A percentile compares a stretch with the other conserved stretches of the same genome.
phyloP scores from a whole-genome alignment of 805 yeast genomes.

The Lachancea thermotolerans region DNA sequence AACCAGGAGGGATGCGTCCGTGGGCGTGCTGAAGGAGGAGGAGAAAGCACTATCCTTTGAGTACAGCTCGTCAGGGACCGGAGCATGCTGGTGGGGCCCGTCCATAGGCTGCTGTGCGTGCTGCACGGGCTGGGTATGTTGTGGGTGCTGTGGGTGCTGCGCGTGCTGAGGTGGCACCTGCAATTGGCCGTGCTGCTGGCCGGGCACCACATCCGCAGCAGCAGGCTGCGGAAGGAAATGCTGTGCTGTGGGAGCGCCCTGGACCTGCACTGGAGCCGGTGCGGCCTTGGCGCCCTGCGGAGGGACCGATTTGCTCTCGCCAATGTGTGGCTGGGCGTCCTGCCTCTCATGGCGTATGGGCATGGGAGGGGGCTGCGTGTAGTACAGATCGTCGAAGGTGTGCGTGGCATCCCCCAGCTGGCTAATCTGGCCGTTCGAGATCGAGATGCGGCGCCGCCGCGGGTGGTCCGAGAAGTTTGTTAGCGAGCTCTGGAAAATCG shows the following conservation, averaged over 20 bases:
- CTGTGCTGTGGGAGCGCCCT: too few relatives aligned
- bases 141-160: not conserved
- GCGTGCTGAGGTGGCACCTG: not conserved
- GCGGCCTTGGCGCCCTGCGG: too few relatives aligned
- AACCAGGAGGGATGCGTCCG: not conserved
- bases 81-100: not conserved
- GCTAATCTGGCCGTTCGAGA: conserved; percentile 80
- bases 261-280: too few relatives aligned
- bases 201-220: too few relatives aligned
- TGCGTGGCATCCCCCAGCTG: conserved; percentile 47
- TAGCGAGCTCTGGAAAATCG: conserved; percentile 40
- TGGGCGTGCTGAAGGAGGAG: not conserved
- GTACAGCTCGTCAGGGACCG: not conserved
- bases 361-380: conserved; percentile 31
- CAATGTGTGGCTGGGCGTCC: not conserved
- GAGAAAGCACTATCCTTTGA: not conserved
- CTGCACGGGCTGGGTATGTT: not conserved
- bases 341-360: conserved; percentile 12
- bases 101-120: not conserved
- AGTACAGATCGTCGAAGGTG: conserved; percentile 34
- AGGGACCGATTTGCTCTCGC: too few relatives aligned
- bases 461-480: conserved; percentile 26
- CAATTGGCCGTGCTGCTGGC: too few relatives aligned
- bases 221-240: too few relatives aligned
- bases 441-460: conserved; percentile 57